These are phyloP conservation scores for Xylariaceae sp. DNA, from an alignment of 2,329 filamentous ascomycete species.

Conservation along the genomic window DNA sequence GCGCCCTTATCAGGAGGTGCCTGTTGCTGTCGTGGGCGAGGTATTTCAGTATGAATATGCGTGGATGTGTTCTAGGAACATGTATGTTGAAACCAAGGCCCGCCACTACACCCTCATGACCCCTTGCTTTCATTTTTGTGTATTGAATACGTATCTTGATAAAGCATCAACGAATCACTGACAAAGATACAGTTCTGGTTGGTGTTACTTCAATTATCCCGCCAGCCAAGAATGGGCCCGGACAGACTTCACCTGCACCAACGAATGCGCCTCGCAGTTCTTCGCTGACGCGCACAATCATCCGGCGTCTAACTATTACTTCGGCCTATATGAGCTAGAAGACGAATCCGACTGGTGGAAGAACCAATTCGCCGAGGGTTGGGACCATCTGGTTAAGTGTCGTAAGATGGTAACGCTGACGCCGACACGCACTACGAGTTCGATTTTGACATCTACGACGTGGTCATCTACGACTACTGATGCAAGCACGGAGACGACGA, in stretches of 20 bases:
- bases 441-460: background rate
- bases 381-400: conserved; percentile 28
- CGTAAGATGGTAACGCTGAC: background rate
- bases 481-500: background rate
- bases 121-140: no score
- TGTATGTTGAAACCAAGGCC: conserved; percentile 18
- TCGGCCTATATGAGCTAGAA: conserved; percentile 35
- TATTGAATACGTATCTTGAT: no score
- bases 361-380: conserved; percentile 36
- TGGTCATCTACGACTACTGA: background rate
- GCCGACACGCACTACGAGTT: background rate
- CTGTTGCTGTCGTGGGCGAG: conserved; percentile 26
- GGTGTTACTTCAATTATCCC: conserved; percentile 35
- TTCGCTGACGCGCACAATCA: conserved; percentile 39
- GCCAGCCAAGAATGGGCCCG: conserved; percentile 22
- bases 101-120: no score
- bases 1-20: conserved; percentile 14
- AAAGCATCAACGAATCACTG: no score
- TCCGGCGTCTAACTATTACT: conserved; percentile 38
- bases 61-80: conserved; percentile 30
- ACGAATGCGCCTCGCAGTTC: conserved; percentile 39
- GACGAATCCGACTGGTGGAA: conserved; percentile 37
- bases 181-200: conserved; percentile 35
- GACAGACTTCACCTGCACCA: conserved; percentile 36
- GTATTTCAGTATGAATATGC: conserved; percentile 38